phyloP scores from a whole-genome alignment of 139 green algal species.

The Picochlorum sp. region DNA sequence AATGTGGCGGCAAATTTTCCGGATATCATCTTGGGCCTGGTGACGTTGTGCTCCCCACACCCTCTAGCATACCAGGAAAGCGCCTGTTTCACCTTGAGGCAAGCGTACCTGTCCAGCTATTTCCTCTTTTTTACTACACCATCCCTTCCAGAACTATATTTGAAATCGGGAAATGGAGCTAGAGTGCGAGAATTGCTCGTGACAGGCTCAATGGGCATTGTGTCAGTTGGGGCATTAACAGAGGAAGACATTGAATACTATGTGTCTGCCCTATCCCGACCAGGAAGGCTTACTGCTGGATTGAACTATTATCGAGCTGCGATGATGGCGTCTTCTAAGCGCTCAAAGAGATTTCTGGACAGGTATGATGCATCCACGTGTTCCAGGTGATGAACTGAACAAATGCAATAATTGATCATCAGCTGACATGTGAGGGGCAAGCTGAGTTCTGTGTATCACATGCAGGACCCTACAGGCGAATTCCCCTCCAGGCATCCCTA shows the following conservation, averaged over 20 bases:
- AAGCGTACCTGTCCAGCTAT: constrained; percentile 35
- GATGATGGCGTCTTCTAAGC: neutral
- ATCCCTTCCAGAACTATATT: constrained; percentile 1
- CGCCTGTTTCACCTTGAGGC: constrained; percentile 10
- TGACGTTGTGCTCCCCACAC: constrained; percentile 26
- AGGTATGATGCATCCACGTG: neutral
- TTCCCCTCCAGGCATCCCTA: neutral
- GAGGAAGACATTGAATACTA: constrained; percentile 6
- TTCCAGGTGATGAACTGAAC: no score
- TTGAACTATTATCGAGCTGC: constrained; percentile 39
- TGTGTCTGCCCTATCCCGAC: constrained; percentile 15
- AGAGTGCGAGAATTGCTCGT: neutral
- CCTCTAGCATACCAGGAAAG: constrained; percentile 14
- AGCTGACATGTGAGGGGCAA: no score
- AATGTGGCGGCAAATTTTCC: constrained; percentile 22
- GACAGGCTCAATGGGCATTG: neutral
- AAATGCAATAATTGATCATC: no score
- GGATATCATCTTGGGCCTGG: constrained; percentile 14
- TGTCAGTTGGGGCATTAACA: neutral
- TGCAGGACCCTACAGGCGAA: neutral
- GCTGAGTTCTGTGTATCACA: no score
- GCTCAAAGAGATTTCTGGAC: neutral
- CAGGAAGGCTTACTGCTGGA: constrained; percentile 18
- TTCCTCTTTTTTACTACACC: constrained; percentile 31
- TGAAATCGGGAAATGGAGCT: neutral